Base-by-base conservation (phyloP, 352 stramenopile species). In the Phytophthora tubulina region DNA sequence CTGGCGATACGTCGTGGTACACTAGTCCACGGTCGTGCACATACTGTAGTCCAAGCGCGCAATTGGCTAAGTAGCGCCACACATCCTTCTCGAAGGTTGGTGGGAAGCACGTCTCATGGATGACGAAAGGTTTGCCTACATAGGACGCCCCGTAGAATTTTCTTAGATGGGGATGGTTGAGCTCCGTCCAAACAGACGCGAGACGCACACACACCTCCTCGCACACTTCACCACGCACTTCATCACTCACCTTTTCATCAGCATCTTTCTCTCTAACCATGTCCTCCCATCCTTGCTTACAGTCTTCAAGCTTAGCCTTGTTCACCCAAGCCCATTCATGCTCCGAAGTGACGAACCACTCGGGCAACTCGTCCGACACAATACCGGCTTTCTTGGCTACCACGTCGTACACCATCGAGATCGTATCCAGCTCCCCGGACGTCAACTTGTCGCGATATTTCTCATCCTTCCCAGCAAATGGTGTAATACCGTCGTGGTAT, bases 91-190 rank as follows among this genome's bases (percentile, higher is more conserved):
- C 69, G 27, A 68, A 76, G 2, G 69, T 76, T 27, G 63, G 69
- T 45, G 62, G 50, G 17, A 69, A 76, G 44, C 69, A 76, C 36
- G 55, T 57, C 15, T 76, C 69, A 21, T 75, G 69, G 17, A 80
- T 75, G 39, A 80, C 55, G 17, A 78, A 80, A n/a, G 73, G 73
- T 8, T 78, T 72, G 21, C 72, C 59, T 15, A 76, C 53, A 36
- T 80, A 71, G 6, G 70, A 76, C 6, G 72, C 75, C 14, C 76
- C 76, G 27, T 79, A 80, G 8, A 80, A 76, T 50, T 77, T 77
- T 14, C 72, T 41, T 21, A 80, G 11, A 32, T 78, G 73, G n/a
- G 73, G 73, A 42, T 80, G 68, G 21, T 72, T 77, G 14, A 80
- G 73, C 39, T 64, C 39, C 21, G 64, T 78, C 73, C 73, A 80